Conservation (phyloP, 306 rosid species). For the Citrullus mucosospermus region DNA sequence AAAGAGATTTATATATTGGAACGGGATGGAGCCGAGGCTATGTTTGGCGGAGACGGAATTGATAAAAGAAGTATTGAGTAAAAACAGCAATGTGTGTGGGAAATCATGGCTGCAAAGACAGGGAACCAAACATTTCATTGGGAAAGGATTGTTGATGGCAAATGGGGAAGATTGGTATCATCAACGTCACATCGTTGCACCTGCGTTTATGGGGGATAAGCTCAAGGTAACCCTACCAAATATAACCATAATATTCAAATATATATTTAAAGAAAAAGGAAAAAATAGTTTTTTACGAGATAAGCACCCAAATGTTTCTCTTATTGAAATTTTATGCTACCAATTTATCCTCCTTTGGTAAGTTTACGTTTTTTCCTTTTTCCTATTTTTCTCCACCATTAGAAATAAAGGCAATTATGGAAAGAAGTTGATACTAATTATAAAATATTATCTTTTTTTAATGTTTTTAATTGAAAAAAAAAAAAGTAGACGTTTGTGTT, state of each 20-base stretch:
- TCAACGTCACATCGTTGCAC: slow-evolving; percentile 60
- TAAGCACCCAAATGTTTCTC: no score
- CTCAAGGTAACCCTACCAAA: slow-evolving; percentile 25
- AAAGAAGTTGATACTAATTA: neutral
- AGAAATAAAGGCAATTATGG: neutral
- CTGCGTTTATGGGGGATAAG: slow-evolving; percentile 51
- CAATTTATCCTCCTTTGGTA: neutral
- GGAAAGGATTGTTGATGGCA: slow-evolving; percentile 56
- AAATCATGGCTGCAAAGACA: slow-evolving; percentile 55
- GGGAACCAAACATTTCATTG: slow-evolving; percentile 51
- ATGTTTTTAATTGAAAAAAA: no score
- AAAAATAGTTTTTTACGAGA: no score
- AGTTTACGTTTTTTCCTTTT: neutral
- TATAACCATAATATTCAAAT: no score
- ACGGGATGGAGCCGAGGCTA: slow-evolving; percentile 50
- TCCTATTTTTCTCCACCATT: neutral
- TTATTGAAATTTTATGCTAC: no score
- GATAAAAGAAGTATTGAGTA: slow-evolving; percentile 42
- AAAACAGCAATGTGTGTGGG: slow-evolving; percentile 38
- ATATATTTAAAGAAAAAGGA: no score
- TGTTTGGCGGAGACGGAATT: slow-evolving; percentile 49
- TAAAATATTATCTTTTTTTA: no score
- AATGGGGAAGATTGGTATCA: slow-evolving; percentile 56
- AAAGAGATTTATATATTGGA: slow-evolving; percentile 47
- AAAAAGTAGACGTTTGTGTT: no score